Percentiles rank a stretch among this genome's conserved stretches.
phyloP scores from a whole-genome alignment of 2,329 filamentous ascomycete genomes.

The Dichotomopilus funicola region DNA sequence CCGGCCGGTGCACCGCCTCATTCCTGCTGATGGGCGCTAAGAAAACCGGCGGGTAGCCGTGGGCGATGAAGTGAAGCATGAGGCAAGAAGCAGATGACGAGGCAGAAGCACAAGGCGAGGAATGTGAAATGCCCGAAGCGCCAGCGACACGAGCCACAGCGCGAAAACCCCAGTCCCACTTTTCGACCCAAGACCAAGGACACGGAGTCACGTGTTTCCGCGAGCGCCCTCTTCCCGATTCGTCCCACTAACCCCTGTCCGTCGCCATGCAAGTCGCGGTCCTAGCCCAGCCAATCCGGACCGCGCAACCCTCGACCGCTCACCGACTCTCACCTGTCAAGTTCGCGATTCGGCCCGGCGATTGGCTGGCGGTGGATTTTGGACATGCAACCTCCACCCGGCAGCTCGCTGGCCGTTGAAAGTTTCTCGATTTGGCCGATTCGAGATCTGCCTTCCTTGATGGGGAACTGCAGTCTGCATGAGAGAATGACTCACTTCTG shows the following conservation, averaged over 20 bases:
- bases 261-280: slow-evolving; percentile 14
- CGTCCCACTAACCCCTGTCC: not conserved
- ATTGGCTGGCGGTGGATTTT: slow-evolving; percentile 12
- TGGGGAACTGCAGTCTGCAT: too few relatives aligned
- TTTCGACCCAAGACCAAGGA: not conserved
- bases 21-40: slow-evolving; percentile 7
- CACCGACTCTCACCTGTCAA: slow-evolving; percentile 9
- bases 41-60: not conserved
- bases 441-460: too few relatives aligned
- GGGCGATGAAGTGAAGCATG: too few relatives aligned
- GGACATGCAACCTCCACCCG: not conserved
- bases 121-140: too few relatives aligned
- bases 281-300: slow-evolving; percentile 5
- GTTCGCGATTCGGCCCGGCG: slow-evolving; percentile 13
- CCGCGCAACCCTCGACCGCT: slow-evolving; percentile 3
- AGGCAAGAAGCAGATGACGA: too few relatives aligned
- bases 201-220: slow-evolving; percentile 10
- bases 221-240: slow-evolving; percentile 4
- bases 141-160: not conserved
- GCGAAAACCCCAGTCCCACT: too few relatives aligned
- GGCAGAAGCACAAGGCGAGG: too few relatives aligned
- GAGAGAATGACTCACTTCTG: too few relatives aligned
- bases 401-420: too few relatives aligned
- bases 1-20: slow-evolving; percentile 8
- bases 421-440: too few relatives aligned